Conservation (phyloP, 108 stramenopile genomes). For the Epithemia pelagica region DNA sequence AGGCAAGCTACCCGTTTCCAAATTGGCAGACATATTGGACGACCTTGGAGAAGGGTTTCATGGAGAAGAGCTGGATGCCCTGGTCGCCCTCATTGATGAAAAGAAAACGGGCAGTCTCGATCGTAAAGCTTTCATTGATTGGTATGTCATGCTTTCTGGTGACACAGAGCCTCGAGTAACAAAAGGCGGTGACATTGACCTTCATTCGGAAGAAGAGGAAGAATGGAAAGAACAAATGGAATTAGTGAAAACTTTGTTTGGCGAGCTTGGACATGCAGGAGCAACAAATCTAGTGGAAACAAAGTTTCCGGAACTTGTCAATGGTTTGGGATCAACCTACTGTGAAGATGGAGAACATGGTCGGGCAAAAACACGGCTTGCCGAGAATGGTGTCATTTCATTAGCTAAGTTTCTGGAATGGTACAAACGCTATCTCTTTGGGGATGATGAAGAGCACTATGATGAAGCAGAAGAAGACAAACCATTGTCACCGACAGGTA, state of each 20-base stretch:
- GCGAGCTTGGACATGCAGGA: constrained; percentile 7
- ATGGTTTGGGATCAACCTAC: constrained; percentile 76
- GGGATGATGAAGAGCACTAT: constrained; percentile 58
- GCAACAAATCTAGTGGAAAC: constrained; percentile 23
- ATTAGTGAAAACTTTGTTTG: constrained; percentile 48
- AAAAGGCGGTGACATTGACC: constrained; percentile 30
- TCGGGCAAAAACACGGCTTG: constrained; percentile 48
- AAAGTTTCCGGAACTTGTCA: constrained; percentile 65
- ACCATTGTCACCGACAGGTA: background rate
- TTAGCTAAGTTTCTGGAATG: constrained; percentile 61
- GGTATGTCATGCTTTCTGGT: constrained; percentile 65
- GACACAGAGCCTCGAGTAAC: constrained; percentile 34
- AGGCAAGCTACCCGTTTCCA: constrained; percentile 5
- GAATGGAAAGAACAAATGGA: constrained; percentile 61
- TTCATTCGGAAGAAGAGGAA: constrained; percentile 32
- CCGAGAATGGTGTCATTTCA: constrained; percentile 10
- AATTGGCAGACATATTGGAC: constrained; percentile 46
- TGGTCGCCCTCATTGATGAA: constrained; percentile 50
- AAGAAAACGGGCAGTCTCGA: constrained; percentile 33
- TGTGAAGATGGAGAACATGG: constrained; percentile 81
- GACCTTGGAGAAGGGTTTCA: constrained; percentile 80
- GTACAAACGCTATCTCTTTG: constrained; percentile 87
- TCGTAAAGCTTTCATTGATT: constrained; percentile 45
- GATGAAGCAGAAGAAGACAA: constrained; percentile 18
- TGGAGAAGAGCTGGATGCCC: constrained; percentile 73